Conservation (phyloP, 23 red algal genomes). For the Rhodosorus marinus region DNA sequence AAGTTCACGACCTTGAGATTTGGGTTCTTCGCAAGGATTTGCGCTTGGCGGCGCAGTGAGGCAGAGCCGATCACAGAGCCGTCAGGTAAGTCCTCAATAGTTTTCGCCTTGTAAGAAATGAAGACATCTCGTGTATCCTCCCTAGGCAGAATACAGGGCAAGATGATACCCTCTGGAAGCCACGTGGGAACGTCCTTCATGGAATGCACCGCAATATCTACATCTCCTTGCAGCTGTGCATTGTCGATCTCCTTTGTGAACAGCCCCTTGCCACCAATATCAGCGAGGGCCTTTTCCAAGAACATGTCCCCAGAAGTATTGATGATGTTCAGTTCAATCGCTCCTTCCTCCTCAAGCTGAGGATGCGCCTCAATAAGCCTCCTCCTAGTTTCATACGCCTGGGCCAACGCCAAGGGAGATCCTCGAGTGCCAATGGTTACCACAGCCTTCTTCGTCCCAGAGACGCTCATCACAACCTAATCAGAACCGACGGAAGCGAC, state of each 20-base stretch:
- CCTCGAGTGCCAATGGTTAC: conserved; percentile 88
- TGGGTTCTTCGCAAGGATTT: conserved; percentile 91
- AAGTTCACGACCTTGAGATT: conserved; percentile 86
- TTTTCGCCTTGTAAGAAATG: conserved; percentile 52
- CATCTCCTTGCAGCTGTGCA: conserved; percentile 77
- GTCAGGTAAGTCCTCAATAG: conserved; percentile 49
- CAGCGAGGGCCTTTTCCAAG: conserved; percentile 86
- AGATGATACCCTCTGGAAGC: conserved; percentile 66
- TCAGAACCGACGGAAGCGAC: no score
- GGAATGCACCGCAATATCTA: conserved; percentile 99
- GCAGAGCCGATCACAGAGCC: conserved; percentile 80
- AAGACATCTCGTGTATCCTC: conserved; percentile 97
- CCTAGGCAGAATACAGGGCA: conserved; percentile 72
- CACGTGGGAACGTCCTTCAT: conserved; percentile 99
- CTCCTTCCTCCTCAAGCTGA: conserved; percentile 29
- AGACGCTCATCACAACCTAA: no score
- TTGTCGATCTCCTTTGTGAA: conserved; percentile 98
- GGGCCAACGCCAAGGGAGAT: conserved; percentile 85
- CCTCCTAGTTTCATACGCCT: conserved; percentile 62
- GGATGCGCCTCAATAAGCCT: conserved; percentile 52
- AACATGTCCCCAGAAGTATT: conserved; percentile 93
- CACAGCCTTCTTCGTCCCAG: background rate
- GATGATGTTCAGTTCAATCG: conserved; percentile 77
- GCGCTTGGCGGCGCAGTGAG: conserved; percentile 72
- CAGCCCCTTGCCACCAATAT: conserved; percentile 94